Conservation (phyloP, 192 early-diverging fungal genomes). For the Funneliformis mosseae region DNA sequence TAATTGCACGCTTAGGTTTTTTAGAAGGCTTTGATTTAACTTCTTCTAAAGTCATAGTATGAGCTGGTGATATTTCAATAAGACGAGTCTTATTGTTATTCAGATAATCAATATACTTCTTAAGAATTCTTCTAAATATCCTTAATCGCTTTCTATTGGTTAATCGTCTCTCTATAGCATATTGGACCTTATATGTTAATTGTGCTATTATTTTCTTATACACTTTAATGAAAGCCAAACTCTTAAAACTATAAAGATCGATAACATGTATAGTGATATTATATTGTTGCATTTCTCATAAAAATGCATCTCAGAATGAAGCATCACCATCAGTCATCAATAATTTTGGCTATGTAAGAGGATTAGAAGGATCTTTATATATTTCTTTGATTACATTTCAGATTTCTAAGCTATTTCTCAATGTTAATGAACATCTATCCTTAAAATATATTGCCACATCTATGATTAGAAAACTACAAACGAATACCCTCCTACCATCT, state of each 20-base stretch:
- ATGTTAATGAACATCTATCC: too few species aligned
- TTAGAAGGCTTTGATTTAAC: too few species aligned
- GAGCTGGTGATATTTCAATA: background rate
- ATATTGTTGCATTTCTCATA: conserved; percentile 19
- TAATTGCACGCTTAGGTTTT: too few species aligned
- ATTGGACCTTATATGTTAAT: conserved; percentile 1
- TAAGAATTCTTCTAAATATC: too few species aligned
- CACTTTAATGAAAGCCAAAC: too few species aligned
- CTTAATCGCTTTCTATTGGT: too few species aligned
- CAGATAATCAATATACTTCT: background rate
- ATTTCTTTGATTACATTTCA: conserved; percentile 21
- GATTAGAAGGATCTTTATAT: conserved; percentile 6
- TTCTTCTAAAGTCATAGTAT: conserved; percentile 6
- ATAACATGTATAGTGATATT: conserved; percentile 6
- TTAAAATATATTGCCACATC: background rate
- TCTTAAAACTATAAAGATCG: too few species aligned
- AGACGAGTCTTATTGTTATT: conserved; percentile 22
- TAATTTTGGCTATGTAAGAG: conserved; percentile 9
- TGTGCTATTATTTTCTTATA: background rate
- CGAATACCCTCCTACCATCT: too few species aligned
- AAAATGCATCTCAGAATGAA: background rate
- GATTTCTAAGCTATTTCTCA: background rate
- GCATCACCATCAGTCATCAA: conserved; percentile 23
- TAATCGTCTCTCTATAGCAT: too few species aligned
- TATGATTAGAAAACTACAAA: background rate